Conservation (phyloP, 164 flowering plant species). For the Macadamia tetraphylla region DNA sequence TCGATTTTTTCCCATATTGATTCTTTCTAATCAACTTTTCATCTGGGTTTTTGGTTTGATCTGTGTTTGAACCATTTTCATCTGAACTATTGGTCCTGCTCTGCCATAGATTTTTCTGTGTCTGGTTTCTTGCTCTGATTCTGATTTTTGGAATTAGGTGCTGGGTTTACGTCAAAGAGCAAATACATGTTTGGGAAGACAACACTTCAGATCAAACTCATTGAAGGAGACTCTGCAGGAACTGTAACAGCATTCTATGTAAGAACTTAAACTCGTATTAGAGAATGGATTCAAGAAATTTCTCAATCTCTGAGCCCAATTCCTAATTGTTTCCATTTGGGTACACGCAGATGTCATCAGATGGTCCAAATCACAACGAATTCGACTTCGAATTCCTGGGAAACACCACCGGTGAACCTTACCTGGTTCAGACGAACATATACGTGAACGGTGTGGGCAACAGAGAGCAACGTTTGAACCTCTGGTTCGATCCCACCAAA, state of each 20-base stretch:
- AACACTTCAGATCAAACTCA: conserved; percentile 32
- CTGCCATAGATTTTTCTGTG: neutral
- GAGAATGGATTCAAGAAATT: too few relatives aligned
- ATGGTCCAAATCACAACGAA: conserved; percentile 82
- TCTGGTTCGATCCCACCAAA: conserved; percentile 89
- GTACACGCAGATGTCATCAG: conserved; percentile 80
- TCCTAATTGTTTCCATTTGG: neutral
- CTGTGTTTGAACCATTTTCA: too few relatives aligned
- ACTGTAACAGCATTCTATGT: conserved; percentile 43
- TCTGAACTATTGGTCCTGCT: neutral
- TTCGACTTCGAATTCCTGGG: conserved; percentile 96
- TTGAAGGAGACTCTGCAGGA: conserved; percentile 44
- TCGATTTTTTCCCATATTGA: neutral
- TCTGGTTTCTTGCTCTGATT: too few relatives aligned
- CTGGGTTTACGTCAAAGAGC: conserved; percentile 36
- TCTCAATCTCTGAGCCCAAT: neutral
- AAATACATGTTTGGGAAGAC: conserved; percentile 39
- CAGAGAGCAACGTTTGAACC: conserved; percentile 73
- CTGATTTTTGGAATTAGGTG: conserved; percentile 14
- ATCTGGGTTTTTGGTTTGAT: too few relatives aligned
- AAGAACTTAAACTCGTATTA: conserved; percentile 6
- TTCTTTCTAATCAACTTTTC: too few relatives aligned
- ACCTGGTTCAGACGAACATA: conserved; percentile 78
- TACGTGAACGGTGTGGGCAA: conserved; percentile 92
- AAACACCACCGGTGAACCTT: conserved; percentile 85